Evolutionary conservation across 140 eudicot genomes (phyloP).

Genomic region (Anethum foeniculum): DNA sequence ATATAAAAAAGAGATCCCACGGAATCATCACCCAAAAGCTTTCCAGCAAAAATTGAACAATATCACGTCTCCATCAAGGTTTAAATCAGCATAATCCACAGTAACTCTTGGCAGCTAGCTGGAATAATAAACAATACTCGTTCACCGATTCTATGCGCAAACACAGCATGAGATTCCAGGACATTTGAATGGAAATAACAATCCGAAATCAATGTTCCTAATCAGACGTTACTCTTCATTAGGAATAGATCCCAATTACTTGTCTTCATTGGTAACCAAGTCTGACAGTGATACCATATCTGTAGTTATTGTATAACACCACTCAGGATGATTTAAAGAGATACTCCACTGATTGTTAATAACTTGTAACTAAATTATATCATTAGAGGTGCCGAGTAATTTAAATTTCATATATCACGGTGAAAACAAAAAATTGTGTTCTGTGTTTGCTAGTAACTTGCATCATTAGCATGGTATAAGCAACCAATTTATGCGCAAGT

Average conservation of each 20-base stretch:
- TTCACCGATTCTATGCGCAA: slow-evolving; percentile 25
- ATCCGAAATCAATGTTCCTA: slow-evolving; percentile 19
- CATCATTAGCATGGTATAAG: neutral
- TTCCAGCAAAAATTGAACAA: slow-evolving; percentile 18
- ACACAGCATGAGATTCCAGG: slow-evolving; percentile 37
- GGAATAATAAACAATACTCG: slow-evolving; percentile 14
- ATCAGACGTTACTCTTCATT: slow-evolving; percentile 11
- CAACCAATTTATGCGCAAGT: neutral
- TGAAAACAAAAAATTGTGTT: neutral
- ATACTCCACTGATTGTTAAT: neutral
- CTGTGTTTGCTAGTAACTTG: neutral
- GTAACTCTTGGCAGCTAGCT: slow-evolving; percentile 26
- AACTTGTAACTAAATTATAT: neutral
- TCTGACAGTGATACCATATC: slow-evolving; percentile 19
- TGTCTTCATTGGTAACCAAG: slow-evolving; percentile 17
- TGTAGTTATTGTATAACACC: neutral
- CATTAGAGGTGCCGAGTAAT: neutral
- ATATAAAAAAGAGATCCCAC: slow-evolving; percentile 12
- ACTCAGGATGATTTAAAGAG: slow-evolving; percentile 1
- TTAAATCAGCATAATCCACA: slow-evolving; percentile 21
- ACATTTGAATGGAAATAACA: slow-evolving; percentile 21
- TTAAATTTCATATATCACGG: neutral
- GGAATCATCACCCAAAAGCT: slow-evolving; percentile 18
- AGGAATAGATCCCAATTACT: slow-evolving; percentile 34
- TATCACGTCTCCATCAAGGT: slow-evolving; percentile 20